These are phyloP conservation scores for Torrubiella hemipterigena DNA, from an alignment of 2,329 filamentous ascomycete genomes.

Conservation along the genomic window DNA sequence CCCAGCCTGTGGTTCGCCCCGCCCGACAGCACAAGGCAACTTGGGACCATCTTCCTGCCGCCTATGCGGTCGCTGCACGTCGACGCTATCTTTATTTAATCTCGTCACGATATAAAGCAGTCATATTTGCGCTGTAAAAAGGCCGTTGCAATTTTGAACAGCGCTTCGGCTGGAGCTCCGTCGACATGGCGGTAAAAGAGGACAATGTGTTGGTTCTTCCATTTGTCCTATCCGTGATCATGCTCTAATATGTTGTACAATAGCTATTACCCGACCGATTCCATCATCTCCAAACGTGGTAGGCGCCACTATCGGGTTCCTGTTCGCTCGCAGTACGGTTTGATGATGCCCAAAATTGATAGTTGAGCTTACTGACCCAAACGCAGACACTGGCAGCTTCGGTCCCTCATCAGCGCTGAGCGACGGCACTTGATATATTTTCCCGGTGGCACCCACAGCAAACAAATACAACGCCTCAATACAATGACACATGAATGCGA, in stretches of 20 bases:
- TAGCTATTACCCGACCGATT: conserved; percentile 55
- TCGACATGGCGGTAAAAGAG: conserved; percentile 5
- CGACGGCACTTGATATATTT: conserved; percentile 74
- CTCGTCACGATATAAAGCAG: no score
- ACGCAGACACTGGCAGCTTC: conserved; percentile 73
- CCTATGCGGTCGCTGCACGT: no score
- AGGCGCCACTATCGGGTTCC: conserved; percentile 57
- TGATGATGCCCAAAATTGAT: background rate
- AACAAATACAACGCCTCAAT: conserved; percentile 55
- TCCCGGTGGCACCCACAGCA: conserved; percentile 58
- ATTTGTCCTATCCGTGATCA: background rate
- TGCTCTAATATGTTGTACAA: conserved; percentile 2
- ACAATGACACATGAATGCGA: conserved; percentile 59
- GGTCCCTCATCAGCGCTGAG: conserved; percentile 77
- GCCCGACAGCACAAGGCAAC: no score
- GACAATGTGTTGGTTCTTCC: conserved; percentile 5
- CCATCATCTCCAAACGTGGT: conserved; percentile 45
- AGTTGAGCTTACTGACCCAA: conserved; percentile 12
- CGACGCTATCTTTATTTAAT: no score
- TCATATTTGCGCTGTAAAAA: no score
- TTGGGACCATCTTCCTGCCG: no score
- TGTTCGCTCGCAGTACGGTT: conserved; percentile 51
- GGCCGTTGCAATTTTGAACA: no score
- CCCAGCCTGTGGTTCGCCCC: no score
- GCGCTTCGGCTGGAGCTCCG: no score